Base-by-base conservation (phyloP, 371 early-diverging fungal species). In the Coemansia sp. region DNA sequence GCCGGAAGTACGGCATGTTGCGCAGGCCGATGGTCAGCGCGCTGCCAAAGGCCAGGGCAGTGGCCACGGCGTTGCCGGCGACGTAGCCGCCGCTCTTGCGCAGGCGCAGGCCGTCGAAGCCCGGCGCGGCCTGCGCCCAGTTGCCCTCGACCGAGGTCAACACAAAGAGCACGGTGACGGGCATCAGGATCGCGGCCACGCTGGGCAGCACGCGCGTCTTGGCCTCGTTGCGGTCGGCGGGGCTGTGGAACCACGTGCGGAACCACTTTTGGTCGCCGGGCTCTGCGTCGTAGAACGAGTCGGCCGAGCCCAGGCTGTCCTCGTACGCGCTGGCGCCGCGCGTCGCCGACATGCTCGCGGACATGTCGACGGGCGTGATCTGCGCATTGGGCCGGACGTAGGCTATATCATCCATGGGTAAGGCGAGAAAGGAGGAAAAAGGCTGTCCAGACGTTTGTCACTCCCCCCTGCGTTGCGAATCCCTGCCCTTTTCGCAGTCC, bases 131-230 rank as follows among this genome's bases (percentile, higher is more conserved):
- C 56, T 67, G 67, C 43, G 64, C 63, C 76, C 76, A 76, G 61
- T 73, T 67, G 36, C 47, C 74, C 38, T 76, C 76, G 36, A 76
- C 64, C 13, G 76, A 59, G 9, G 76, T 76, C 62, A 76, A 45
- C n/a, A 76, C 73, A 58, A 67, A 76, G 40, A 73, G 48, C 16
- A 70, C 59, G 0, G 67, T 67, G 32, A 63, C 34, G 2, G 76
- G 76, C 74, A 73, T 71, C 31, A 74, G 39, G 3, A 62, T 53
- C 0, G 75, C 67, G 4, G 76, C 76, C 8, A 57, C 62, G 52
- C 76, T 59, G 10, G 76, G 76, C 30, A 76, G 57, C 3, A 74
- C 53, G 31, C 75, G 75, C 13, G 75, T 47, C 39, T 69, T 70
- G 30, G 57, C 56, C 47, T 43, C 50, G 3, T 11, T 20, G 20